A percentile compares a stretch with the other conserved stretches of the same genome.
phyloP scores from a whole-genome alignment of 2,329 filamentous ascomycete species.

The Aspergillus sojae region DNA sequence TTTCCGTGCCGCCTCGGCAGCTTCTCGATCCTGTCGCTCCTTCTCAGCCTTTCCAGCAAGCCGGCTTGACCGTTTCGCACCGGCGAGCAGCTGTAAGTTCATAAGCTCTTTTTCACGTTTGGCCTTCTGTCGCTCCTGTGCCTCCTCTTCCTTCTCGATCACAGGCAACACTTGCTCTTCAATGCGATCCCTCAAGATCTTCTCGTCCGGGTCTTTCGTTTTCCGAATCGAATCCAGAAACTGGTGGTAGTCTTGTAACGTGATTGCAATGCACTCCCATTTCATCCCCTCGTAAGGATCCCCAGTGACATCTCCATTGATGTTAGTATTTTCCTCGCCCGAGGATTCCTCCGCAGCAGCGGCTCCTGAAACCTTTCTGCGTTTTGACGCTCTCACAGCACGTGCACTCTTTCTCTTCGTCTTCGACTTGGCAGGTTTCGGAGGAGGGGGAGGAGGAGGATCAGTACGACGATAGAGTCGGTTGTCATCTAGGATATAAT shows the following conservation, averaged over 20 bases:
- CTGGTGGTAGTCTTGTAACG: conserved; percentile 71
- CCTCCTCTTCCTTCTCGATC: conserved; percentile 73
- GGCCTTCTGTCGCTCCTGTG: conserved; percentile 69
- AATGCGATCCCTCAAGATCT: conserved; percentile 71
- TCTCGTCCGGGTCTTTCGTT: conserved; percentile 83
- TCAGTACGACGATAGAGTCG: conserved; percentile 88
- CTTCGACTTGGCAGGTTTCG: conserved; percentile 63
- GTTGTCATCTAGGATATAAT: conserved; percentile 92
- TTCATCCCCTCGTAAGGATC: conserved; percentile 73
- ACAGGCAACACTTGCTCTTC: conserved; percentile 80
- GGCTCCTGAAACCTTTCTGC: conserved; percentile 58
- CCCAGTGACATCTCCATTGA: conserved; percentile 44
- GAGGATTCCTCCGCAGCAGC: conserved; percentile 43
- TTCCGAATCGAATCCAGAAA: conserved; percentile 74
- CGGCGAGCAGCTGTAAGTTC: conserved; percentile 83
- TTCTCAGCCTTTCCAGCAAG: conserved; percentile 80
- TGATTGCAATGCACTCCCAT: conserved; percentile 91
- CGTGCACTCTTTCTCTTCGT: conserved; percentile 67
- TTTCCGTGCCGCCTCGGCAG: conserved; percentile 70
- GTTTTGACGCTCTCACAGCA: conserved; percentile 69
- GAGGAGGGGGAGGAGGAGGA: conserved; percentile 59
- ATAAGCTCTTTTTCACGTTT: conserved; percentile 79
- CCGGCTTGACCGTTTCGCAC: conserved; percentile 88
- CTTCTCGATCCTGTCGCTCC: conserved; percentile 72
- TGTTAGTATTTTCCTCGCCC: conserved; percentile 48